A percentile compares a stretch with the other conserved stretches of the same genome.
Evolutionary conservation across 2,329 filamentous ascomycete species (phyloP).

Genomic region (Nemania sp.): DNA sequence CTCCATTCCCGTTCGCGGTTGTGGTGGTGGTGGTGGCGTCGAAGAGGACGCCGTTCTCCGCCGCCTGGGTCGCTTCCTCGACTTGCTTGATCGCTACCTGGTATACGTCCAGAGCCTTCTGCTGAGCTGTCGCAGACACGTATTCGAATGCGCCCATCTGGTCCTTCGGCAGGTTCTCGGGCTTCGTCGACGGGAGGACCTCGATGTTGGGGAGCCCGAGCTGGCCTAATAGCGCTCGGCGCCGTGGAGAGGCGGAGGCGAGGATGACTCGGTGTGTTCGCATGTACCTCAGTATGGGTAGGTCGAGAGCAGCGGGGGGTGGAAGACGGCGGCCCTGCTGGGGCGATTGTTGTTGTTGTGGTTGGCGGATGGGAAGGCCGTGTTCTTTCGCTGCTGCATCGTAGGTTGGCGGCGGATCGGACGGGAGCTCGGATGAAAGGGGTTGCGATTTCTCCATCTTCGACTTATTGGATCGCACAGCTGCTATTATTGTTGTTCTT

Average conservation of each 20-base stretch:
- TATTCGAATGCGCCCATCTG: slow-evolving; percentile 82
- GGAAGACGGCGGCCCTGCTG: slow-evolving; percentile 34
- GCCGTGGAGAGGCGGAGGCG: slow-evolving; percentile 84
- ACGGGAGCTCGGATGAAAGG: slow-evolving; percentile 28
- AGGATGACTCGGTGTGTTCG: slow-evolving; percentile 82
- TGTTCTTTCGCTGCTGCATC: slow-evolving; percentile 47
- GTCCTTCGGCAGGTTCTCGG: slow-evolving; percentile 82
- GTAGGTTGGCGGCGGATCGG: slow-evolving; percentile 53
- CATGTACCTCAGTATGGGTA: slow-evolving; percentile 78
- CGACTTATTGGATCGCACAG: background rate
- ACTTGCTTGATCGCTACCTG: slow-evolving; percentile 42
- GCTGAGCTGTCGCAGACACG: slow-evolving; percentile 80
- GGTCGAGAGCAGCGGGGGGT: slow-evolving; percentile 64
- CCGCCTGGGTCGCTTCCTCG: slow-evolving; percentile 37
- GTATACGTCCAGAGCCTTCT: slow-evolving; percentile 80
- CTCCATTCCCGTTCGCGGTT: background rate
- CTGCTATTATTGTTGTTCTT: background rate
- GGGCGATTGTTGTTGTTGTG: slow-evolving; percentile 26
- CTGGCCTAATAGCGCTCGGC: slow-evolving; percentile 80
- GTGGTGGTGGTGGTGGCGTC: no score
- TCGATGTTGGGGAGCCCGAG: slow-evolving; percentile 82
- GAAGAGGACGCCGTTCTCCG: slow-evolving; percentile 27
- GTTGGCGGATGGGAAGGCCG: slow-evolving; percentile 28
- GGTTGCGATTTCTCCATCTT: slow-evolving; percentile 28
- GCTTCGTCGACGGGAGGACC: slow-evolving; percentile 78